Conservation (phyloP, 129 eudicot species). For the Artemisia argyi region DNA sequence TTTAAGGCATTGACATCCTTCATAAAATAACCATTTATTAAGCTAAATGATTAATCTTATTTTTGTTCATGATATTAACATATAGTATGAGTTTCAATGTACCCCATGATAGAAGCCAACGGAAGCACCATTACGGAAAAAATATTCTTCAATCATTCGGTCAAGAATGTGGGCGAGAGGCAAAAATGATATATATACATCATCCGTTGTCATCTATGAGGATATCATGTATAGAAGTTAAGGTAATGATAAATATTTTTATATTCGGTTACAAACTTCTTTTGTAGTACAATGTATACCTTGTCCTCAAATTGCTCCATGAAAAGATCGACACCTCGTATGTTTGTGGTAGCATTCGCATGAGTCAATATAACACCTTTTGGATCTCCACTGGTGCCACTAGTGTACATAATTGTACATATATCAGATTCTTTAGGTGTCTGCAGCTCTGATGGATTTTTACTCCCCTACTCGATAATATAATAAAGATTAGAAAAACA, state of each 20-base stretch:
- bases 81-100: background rate
- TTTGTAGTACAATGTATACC: conserved; percentile 28
- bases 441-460: conserved; percentile 45
- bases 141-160: conserved; percentile 90
- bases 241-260: background rate
- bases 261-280: background rate
- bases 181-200: conserved; percentile 86
- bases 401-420: conserved; percentile 95
- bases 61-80: background rate
- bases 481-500: background rate
- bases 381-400: conserved; percentile 98
- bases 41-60: background rate
- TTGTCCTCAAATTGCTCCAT: conserved; percentile 95
- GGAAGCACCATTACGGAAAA: conserved; percentile 90
- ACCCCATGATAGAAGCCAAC: conserved; percentile 99
- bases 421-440: conserved; percentile 68
- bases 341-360: conserved; percentile 52
- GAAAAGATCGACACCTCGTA: conserved; percentile 78
- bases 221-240: background rate
- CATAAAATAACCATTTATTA: conserved; percentile 3
- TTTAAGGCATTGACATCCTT: conserved; percentile 74
- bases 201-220: conserved; percentile 80
- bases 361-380: conserved; percentile 94
- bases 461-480: conserved; percentile 54
- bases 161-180: conserved; percentile 98